phyloP scores from a whole-genome alignment of 2,329 filamentous ascomycete species.

The Colletotrichum lentis region DNA sequence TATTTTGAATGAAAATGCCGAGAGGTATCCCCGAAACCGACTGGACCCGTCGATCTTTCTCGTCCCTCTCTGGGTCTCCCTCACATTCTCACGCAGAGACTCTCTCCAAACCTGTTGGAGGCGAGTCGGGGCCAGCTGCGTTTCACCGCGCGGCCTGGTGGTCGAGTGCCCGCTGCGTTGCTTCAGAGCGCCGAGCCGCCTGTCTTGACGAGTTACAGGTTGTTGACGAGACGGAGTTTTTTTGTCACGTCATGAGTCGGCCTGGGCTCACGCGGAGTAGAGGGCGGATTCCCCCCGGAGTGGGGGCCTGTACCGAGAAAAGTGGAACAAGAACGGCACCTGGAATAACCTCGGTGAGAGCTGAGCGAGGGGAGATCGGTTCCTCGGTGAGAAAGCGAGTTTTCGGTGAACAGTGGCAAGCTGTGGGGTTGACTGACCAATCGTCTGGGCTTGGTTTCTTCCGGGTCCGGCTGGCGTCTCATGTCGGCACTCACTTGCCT shows the following conservation, averaged over 20 bases:
- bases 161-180: not conserved
- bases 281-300: not conserved
- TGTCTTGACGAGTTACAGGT: not conserved
- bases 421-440: not conserved
- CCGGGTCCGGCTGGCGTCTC: not conserved
- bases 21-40: constrained; percentile 5
- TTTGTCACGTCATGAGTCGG: not conserved
- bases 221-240: not conserved
- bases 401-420: not conserved
- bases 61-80: not conserved
- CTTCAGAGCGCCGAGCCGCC: not conserved
- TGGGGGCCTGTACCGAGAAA: not conserved
- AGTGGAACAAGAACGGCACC: not conserved
- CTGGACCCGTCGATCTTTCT: not conserved
- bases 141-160: not conserved
- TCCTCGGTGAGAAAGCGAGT: no score
- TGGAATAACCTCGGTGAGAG: not conserved
- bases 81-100: not conserved
- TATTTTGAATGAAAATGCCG: not conserved
- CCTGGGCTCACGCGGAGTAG: not conserved
- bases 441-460: not conserved
- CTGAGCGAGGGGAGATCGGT: no score
- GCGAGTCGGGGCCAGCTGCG: not conserved
- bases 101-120: not conserved
- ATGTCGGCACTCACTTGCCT: not conserved